phyloP scores from a whole-genome alignment of 352 stramenopile species.

The Phytophthora brassicae region DNA sequence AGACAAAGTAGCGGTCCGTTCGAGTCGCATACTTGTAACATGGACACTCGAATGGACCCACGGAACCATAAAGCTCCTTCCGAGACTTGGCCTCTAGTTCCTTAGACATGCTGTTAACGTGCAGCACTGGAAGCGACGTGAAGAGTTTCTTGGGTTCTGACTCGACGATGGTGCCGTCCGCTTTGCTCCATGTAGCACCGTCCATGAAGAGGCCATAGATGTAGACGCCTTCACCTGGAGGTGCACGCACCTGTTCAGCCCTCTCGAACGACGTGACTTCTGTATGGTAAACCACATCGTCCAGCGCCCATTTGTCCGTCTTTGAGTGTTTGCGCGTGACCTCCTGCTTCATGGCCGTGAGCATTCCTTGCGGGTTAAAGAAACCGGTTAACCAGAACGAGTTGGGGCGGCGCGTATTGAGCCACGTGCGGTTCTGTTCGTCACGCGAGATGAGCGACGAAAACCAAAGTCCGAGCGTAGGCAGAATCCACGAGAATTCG shows the following conservation, averaged over 20 bases:
- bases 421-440: slow-evolving; percentile 95
- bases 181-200: slow-evolving; percentile 94
- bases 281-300: slow-evolving; percentile 98
- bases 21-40: slow-evolving; percentile 97
- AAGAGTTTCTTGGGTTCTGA: slow-evolving; percentile 97
- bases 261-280: slow-evolving; percentile 95
- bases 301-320: slow-evolving; percentile 96
- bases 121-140: slow-evolving; percentile 93
- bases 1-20: slow-evolving; percentile 97
- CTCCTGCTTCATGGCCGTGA: slow-evolving; percentile 99
- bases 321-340: slow-evolving; percentile 96
- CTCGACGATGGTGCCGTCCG: slow-evolving; percentile 94
- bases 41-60: slow-evolving; percentile 94
- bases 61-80: slow-evolving; percentile 92
- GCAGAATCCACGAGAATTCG: slow-evolving; percentile 98
- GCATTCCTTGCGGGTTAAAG: slow-evolving; percentile 98
- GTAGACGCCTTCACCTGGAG: slow-evolving; percentile 95
- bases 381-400: slow-evolving; percentile 98
- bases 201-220: slow-evolving; percentile 98
- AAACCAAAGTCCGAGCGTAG: slow-evolving; percentile 97
- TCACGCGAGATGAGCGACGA: slow-evolving; percentile 94
- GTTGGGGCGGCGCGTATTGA: slow-evolving; percentile 93
- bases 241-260: slow-evolving; percentile 85
- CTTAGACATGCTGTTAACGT: slow-evolving; percentile 96
- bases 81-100: slow-evolving; percentile 91